Evolutionary conservation across 768 basidiomycete species (phyloP), one percentile per base, ranked within the genome.

Genomic region (Tricholoma terreum): DNA sequence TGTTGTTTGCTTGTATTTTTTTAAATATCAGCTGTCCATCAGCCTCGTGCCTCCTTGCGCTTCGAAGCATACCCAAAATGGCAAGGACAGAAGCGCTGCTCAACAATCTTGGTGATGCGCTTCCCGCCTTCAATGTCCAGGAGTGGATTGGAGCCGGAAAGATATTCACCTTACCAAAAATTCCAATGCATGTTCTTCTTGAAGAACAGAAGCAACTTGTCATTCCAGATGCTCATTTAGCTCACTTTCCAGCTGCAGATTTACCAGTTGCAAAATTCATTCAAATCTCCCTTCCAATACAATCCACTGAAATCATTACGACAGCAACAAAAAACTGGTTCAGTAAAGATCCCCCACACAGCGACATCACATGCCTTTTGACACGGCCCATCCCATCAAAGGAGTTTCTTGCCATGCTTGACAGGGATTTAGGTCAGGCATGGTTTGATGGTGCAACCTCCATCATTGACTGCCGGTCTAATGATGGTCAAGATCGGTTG

Each of bases 91-190:
- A 51, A 33, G 14, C 50, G 24, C 31, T 19, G 9, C 35, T 17
- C 12, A 12, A 33, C 50, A 22, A 51, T 11, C 31, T 51, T n/a
- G n/a, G n/a, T 51, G 50, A 51, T 51, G 50, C 31, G 31, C 50
- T 51, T 51, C 35, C 50, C 31, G 17, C 50, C 35, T 51, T 51
- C 9, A 12, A 19, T 22, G 15, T 17, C 10, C n/a, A 51, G 14
- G n/a, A 51, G 30, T 51, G 50, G 50, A 51, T 51, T 51, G 50
- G 50, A 3, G 19, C 17, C 6, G 50, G 50, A 22, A 51, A 51
- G 12, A n/a, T 8, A 51, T 27, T 45, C 17, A 11, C 50, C 2
- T 15, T 51, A 11, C 19, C 35, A 36, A 6, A 19, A 33, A 33
- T 22, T 15, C 50, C 50, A 33, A 8, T 51, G 7, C 50, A 46